Base-by-base conservation (phyloP, 345 rosid genomes). In the Syzygium jambos region DNA sequence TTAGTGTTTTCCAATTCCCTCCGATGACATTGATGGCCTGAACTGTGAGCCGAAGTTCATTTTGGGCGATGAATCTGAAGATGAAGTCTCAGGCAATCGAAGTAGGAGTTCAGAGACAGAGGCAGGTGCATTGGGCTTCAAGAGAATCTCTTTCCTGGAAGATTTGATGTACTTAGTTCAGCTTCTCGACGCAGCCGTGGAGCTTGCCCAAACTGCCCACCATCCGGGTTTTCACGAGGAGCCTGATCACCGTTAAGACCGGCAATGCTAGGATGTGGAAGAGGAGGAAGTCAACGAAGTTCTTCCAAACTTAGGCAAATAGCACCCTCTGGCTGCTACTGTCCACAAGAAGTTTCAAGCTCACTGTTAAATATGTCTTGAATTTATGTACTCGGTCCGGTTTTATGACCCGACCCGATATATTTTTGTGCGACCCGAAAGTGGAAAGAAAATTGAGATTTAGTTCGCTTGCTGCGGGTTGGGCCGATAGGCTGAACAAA, bases 201-300 rank as follows among this genome's bases (percentile, higher is more conserved):
- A 61, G 9, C 22, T 80, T 88, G 25, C 89, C 83, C 53, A 89
- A 19, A 29, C 86, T 23, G 21, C 88, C 90, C n/a, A 46, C 80
- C 54, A 54, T 86, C 46, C n/a, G 41, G 8, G 23, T 21, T 11
- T 83, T n/a, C 27, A 1, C 9, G 21, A 89, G 29, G 34, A 89
- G 85, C 59, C 83, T 63, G 0, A 85, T 53, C 9, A 91, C 85
- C 4, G 86, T 52, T 16, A 86, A 88, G 23, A 91, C 9, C 5
- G 87, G 92, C 86, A 91, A 80, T 14, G 87, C 63, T 11, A 80
- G 57, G 2, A 88, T 16, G 83, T 84, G 19, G 30, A 65, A 43
- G 46, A 88, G 19, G 85, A 88, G 19, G 85, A 88, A 54, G 80
- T 68, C 87, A 4, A 68, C 84, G 16, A 85, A 52, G 68, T 85